Evolutionary conservation across 23 red algal species (phyloP).

Genomic region (Pyropia haitanensis): DNA sequence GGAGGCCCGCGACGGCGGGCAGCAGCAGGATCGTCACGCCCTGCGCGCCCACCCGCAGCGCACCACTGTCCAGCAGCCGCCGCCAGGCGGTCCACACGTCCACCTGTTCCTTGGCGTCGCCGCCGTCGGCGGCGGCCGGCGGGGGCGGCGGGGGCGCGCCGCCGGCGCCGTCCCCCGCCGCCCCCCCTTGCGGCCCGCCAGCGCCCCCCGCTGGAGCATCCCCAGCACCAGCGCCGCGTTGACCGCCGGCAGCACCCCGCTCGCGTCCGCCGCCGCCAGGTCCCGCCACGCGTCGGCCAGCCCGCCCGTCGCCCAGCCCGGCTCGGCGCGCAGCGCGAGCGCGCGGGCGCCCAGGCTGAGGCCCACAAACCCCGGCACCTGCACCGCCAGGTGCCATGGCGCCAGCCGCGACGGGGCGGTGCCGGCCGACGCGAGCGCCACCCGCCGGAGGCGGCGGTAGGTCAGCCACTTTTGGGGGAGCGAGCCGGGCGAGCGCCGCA

Average conservation of each 20-base stretch:
- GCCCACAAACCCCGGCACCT: slow-evolving; percentile 23
- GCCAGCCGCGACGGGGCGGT: slow-evolving; percentile 29
- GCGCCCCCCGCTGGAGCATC: slow-evolving; percentile 12
- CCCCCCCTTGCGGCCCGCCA: neutral
- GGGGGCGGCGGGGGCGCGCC: slow-evolving; percentile 2
- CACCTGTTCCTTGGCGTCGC: neutral
- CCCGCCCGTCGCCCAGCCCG: slow-evolving; percentile 17
- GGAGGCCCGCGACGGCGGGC: slow-evolving; percentile 23
- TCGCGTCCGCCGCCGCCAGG: slow-evolving; percentile 28
- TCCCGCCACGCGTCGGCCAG: slow-evolving; percentile 3
- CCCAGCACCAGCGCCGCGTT: slow-evolving; percentile 27
- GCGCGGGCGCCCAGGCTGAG: slow-evolving; percentile 29
- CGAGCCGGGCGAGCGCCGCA: slow-evolving; percentile 30
- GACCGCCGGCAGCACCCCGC: slow-evolving; percentile 7
- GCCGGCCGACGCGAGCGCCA: slow-evolving; percentile 29
- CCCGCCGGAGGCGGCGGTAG: slow-evolving; percentile 29
- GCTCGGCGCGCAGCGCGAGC: neutral
- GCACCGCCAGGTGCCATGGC: slow-evolving; percentile 16
- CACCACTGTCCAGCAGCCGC: too few relatives aligned
- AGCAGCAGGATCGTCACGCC: slow-evolving; percentile 25
- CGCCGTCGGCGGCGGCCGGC: neutral
- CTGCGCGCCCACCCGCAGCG: slow-evolving; percentile 10
- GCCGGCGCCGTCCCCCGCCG: neutral
- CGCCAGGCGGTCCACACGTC: too few relatives aligned
- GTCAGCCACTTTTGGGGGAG: slow-evolving; percentile 40